Evolutionary conservation across 2,329 filamentous ascomycete species (phyloP).

Genomic region (Sclerotinia minor): DNA sequence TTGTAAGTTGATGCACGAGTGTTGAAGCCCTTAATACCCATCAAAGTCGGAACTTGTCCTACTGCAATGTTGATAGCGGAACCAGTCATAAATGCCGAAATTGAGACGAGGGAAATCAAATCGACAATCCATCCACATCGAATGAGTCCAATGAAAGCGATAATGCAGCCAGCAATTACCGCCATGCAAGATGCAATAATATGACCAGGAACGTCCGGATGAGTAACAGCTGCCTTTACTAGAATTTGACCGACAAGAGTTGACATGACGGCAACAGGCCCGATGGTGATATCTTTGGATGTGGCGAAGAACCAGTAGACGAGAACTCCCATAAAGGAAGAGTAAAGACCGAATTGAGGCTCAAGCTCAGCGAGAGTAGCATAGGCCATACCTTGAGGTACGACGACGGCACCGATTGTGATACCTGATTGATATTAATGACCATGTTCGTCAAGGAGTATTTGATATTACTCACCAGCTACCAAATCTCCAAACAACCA

Average conservation of each 20-base stretch:
- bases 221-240: constrained; percentile 55
- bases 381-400: constrained; percentile 98
- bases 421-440: constrained; percentile 50
- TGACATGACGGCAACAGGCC: constrained; percentile 95
- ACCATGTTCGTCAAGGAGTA: not conserved
- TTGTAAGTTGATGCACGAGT: constrained; percentile 76
- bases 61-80: constrained; percentile 85
- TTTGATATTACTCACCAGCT: constrained; percentile 60
- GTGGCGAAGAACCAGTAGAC: constrained; percentile 98
- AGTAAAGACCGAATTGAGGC: constrained; percentile 84
- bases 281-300: constrained; percentile 97
- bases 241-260: constrained; percentile 85
- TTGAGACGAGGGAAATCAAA: constrained; percentile 84
- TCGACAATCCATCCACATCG: constrained; percentile 89
- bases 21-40: constrained; percentile 71
- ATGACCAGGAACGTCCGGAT: constrained; percentile 60
- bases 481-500: constrained; percentile 90
- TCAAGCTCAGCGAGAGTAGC: constrained; percentile 78
- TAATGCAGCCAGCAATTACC: constrained; percentile 74
- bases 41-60: constrained; percentile 78
- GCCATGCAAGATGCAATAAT: constrained; percentile 77
- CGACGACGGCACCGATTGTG: constrained; percentile 73
- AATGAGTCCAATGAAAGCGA: constrained; percentile 74
- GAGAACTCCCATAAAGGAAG: constrained; percentile 92
- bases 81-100: constrained; percentile 96